Evolutionary conservation across 2,329 filamentous ascomycete species (phyloP).

Genomic region (Aspergillus sp.): DNA sequence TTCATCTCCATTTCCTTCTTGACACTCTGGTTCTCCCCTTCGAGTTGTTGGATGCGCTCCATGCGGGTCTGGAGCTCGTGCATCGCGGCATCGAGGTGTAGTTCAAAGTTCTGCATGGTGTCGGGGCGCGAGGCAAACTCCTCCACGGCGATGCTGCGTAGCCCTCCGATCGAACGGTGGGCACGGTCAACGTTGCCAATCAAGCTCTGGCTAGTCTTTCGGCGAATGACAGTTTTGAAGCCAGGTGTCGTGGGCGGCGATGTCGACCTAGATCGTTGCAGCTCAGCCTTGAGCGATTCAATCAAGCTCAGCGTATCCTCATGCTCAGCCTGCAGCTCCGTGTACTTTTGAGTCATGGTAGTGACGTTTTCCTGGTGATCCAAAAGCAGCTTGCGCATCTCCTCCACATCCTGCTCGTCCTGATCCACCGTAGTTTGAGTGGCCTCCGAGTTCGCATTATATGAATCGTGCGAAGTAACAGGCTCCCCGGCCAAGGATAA

Average conservation of each 20-base stretch:
- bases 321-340: conserved; percentile 81
- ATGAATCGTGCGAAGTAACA: conserved; percentile 66
- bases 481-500: conserved; percentile 85
- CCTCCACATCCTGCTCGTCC: conserved; percentile 66
- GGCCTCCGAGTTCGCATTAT: conserved; percentile 58
- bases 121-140: conserved; percentile 83
- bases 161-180: conserved; percentile 84
- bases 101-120: conserved; percentile 86
- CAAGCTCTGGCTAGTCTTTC: conserved; percentile 90
- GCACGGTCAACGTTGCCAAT: conserved; percentile 82
- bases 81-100: conserved; percentile 89
- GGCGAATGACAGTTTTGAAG: conserved; percentile 71
- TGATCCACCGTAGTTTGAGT: conserved; percentile 32
- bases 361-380: conserved; percentile 79
- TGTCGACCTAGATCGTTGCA: conserved; percentile 75
- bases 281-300: conserved; percentile 86
- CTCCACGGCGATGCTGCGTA: conserved; percentile 85
- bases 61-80: conserved; percentile 86
- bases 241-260: conserved; percentile 55
- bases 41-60: conserved; percentile 86
- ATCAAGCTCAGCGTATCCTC: conserved; percentile 81
- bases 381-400: conserved; percentile 69
- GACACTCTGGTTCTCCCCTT: conserved; percentile 78
- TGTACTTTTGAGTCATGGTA: conserved; percentile 76
- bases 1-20: conserved; percentile 98